phyloP scores from a whole-genome alignment of 2,329 filamentous ascomycete genomes.

The Aspergillus sp. region DNA sequence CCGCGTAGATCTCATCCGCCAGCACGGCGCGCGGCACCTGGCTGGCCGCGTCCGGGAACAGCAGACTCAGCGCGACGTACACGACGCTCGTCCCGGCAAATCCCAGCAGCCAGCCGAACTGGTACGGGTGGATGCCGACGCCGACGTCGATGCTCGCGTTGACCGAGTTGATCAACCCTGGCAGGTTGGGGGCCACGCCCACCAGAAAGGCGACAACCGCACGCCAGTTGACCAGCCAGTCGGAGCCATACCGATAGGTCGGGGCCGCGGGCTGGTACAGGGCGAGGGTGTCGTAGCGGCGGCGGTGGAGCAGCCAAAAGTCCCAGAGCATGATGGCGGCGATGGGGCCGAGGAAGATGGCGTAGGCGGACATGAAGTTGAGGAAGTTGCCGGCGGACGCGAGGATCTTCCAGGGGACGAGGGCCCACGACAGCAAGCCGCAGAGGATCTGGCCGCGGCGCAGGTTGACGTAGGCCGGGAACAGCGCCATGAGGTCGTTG shows the following conservation, averaged over 20 bases:
- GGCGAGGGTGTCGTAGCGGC: constrained; percentile 52
- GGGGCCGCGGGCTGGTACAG: constrained; percentile 48
- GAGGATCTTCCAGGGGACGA: constrained; percentile 67
- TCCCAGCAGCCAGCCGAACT: constrained; percentile 66
- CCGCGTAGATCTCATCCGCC: constrained; percentile 37
- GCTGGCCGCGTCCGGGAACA: constrained; percentile 52
- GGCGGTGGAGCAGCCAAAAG: constrained; percentile 56
- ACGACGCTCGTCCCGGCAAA: constrained; percentile 57
- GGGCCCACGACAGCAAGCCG: constrained; percentile 56
- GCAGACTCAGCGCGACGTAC: constrained; percentile 52
- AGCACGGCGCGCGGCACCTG: constrained; percentile 42
- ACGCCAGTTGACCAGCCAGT: constrained; percentile 58
- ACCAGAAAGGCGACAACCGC: constrained; percentile 58
- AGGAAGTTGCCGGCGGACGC: constrained; percentile 58
- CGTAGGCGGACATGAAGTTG: constrained; percentile 66
- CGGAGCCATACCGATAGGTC: constrained; percentile 52
- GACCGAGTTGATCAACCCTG: constrained; percentile 52
- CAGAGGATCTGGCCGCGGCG: constrained; percentile 56
- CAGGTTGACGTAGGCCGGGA: constrained; percentile 57
- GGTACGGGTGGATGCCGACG: constrained; percentile 57
- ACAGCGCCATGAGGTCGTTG: constrained; percentile 57
- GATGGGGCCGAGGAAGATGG: constrained; percentile 65
- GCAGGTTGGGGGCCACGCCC: constrained; percentile 56
- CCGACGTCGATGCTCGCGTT: constrained; percentile 38
- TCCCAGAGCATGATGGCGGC: constrained; percentile 60